Conservation (phyloP, 2,329 filamentous ascomycete genomes). For the Penicillium sp. region DNA sequence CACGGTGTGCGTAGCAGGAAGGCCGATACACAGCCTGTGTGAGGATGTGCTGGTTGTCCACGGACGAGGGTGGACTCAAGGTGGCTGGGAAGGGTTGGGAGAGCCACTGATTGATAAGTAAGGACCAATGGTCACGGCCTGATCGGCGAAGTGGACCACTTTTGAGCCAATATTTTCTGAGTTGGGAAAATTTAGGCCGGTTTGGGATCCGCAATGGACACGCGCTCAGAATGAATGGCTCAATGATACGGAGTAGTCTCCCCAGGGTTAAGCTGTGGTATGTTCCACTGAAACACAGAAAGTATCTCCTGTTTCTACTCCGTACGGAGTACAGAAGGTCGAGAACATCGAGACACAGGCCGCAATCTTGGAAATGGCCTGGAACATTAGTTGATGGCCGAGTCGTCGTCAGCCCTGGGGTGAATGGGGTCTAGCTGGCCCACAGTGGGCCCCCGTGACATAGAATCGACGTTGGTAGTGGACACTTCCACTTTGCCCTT, state of each 20-base stretch:
- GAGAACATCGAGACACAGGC: background rate
- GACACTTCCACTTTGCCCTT: background rate
- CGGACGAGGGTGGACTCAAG: conserved; percentile 3
- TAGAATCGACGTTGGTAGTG: background rate
- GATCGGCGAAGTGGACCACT: conserved; percentile 5
- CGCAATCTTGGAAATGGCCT: background rate
- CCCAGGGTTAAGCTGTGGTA: background rate
- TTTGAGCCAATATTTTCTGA: background rate
- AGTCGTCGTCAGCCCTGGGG: conserved; percentile 20
- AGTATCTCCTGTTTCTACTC: too few relatives aligned
- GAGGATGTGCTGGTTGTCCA: background rate
- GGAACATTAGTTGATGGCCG: background rate
- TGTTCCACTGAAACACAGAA: background rate
- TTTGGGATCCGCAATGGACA: background rate
- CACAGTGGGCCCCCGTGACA: conserved; percentile 1
- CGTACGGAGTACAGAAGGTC: background rate
- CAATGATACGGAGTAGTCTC: background rate
- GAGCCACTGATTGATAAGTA: conserved; percentile 5
- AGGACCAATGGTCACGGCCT: background rate
- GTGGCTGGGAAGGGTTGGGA: conserved; percentile 2
- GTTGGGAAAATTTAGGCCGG: background rate
- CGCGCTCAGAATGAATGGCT: background rate
- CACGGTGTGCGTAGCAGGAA: conserved; percentile 1
- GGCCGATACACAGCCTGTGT: conserved; percentile 17
- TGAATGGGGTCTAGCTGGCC: background rate